Evolutionary conservation across 2,329 filamentous ascomycete genomes (phyloP), one percentile per base, ranked within the genome.

Genomic region (Colletotrichum truncatum): DNA sequence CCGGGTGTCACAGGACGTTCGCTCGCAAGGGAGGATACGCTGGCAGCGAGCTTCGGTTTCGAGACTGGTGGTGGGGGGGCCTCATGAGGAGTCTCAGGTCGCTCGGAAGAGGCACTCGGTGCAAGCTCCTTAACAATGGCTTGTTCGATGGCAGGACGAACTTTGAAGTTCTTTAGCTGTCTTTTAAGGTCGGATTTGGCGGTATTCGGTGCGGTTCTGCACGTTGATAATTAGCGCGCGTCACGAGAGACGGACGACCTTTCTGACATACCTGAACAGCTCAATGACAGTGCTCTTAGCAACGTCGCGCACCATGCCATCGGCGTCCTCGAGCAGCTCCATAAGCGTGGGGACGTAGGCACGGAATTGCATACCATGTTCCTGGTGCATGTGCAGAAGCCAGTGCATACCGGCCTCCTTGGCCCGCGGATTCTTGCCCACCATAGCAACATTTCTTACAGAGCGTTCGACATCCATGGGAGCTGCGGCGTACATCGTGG

Each of bases 151-250:
- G 93, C 91, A 67, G 93, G 93, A 43, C 95, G 89, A 52, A 98
- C 93, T 73, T 93, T 93, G 77, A 92, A 92, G 72, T 89, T 89
- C 74, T 92, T 91, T 65, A 98, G 83, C 78, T 97, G 93, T 74
- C 89, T 91, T 80, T 96, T 96, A 32, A 98, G 82, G 73, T 98
- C 94, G 2, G 91, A 91, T 76, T 97, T 97, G 52, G 94, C 95
- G 61, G 89, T 85, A 69, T 92, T 91, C 14, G 94, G 92, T 1
- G 93, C 94, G 72, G 88, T 89, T 69, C 91, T 56, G 9, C 76
- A 97, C 97, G 45, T 93, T 94, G 62, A 89, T 84, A 69, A 91
- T 91, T n/a, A 94, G 91, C 1, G 93, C 93, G 72, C 88, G 89
- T 69, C 91, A 6, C n/a, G 43, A n/a, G 10, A 7, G 11, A 4